phyloP scores from a whole-genome alignment of 164 flowering plant species.

The Brasenia schreberi region DNA sequence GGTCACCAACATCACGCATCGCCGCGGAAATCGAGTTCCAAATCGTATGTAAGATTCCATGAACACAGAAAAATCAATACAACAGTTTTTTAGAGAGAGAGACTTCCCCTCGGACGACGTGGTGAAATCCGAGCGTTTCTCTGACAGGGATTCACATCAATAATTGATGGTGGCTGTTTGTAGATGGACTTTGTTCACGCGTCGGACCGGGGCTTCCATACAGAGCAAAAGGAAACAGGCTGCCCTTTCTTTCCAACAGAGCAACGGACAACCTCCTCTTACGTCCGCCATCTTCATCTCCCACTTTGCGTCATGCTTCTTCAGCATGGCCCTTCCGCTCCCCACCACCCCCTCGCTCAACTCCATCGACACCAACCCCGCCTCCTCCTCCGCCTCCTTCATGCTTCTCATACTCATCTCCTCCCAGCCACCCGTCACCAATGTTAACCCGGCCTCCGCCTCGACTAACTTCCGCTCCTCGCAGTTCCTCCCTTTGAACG shows the following conservation, averaged over 20 bases:
- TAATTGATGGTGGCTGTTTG: too few species aligned
- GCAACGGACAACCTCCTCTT: constrained; percentile 29
- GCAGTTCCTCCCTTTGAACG: constrained; percentile 65
- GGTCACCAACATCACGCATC: too few species aligned
- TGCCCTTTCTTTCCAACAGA: constrained; percentile 76
- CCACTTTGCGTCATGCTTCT: constrained; percentile 66
- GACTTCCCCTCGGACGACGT: too few species aligned
- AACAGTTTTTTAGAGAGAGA: too few species aligned
- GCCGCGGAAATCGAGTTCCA: too few species aligned
- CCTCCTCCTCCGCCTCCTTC: constrained; percentile 51
- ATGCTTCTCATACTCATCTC: constrained; percentile 56
- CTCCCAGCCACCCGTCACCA: constrained; percentile 12
- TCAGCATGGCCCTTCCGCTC: constrained; percentile 48
- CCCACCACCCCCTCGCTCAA: constrained; percentile 54
- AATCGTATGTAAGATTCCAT: too few species aligned
- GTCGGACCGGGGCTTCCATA: constrained; percentile 20
- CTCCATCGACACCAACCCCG: constrained; percentile 34
- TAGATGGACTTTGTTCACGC: too few species aligned
- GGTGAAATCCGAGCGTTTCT: too few species aligned
- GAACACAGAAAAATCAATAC: too few species aligned
- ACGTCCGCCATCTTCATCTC: constrained; percentile 39
- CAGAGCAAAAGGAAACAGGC: constrained; percentile 61
- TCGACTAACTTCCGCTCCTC: constrained; percentile 59
- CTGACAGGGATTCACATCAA: too few species aligned
- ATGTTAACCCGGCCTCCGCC: constrained; percentile 55